A percentile compares a stretch with the other conserved stretches of the same genome.
These are phyloP conservation scores for Nicotiana sylvestris DNA, from an alignment of 257 asterid genomes.

Conservation along the genomic window DNA sequence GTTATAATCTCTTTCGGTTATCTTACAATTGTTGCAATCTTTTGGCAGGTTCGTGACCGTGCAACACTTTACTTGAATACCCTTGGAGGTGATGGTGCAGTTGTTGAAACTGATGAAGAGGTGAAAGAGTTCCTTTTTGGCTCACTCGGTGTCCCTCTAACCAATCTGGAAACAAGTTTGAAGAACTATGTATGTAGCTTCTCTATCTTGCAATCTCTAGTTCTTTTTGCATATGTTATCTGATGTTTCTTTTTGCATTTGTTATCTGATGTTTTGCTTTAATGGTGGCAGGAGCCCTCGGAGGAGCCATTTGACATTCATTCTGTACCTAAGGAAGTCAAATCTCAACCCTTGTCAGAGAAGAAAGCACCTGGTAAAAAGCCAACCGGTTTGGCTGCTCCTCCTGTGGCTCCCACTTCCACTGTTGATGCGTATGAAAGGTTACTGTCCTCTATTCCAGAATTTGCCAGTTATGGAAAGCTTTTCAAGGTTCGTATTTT, in stretches of 20 bases:
- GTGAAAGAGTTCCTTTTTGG: constrained; percentile 91
- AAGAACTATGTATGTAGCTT: constrained; percentile 67
- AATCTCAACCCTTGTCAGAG: constrained; percentile 88
- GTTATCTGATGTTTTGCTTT: constrained; percentile 17
- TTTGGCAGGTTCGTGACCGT: constrained; percentile 88
- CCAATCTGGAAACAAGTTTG: constrained; percentile 84
- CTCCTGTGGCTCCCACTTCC: constrained; percentile 67
- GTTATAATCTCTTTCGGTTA: background rate
- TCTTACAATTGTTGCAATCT: constrained; percentile 11
- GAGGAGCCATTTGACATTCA: constrained; percentile 84
- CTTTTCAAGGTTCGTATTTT: constrained; percentile 76
- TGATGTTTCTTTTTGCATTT: constrained; percentile 8
- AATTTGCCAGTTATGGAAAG: constrained; percentile 78
- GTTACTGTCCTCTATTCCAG: constrained; percentile 74
- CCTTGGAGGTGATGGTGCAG: constrained; percentile 87
- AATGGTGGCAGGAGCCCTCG: constrained; percentile 57
- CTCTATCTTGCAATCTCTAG: background rate
- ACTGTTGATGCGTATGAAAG: constrained; percentile 77
- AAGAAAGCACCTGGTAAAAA: constrained; percentile 92
- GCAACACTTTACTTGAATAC: constrained; percentile 98
- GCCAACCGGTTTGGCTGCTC: constrained; percentile 82
- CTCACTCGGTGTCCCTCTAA: constrained; percentile 71
- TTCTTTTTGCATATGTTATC: constrained; percentile 4
- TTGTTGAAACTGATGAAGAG: constrained; percentile 78
- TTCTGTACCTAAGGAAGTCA: constrained; percentile 86